A percentile compares a stretch with the other conserved stretches of the same genome.
These are phyloP conservation scores for Morella rubra DNA, from an alignment of 306 rosid genomes.

Conservation along the genomic window DNA sequence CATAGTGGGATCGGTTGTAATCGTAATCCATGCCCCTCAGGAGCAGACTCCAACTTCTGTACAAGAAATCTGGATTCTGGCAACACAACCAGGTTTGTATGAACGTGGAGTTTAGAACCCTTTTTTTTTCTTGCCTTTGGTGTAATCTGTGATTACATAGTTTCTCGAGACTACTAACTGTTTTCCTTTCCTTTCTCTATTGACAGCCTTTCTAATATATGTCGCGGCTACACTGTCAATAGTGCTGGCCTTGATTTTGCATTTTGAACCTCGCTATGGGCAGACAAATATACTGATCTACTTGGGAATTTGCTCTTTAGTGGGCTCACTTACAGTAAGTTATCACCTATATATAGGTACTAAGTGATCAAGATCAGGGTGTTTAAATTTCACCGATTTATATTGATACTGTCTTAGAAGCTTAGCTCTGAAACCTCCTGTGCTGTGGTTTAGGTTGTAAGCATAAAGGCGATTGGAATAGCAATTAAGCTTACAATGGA, in stretches of 20 bases:
- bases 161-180: conserved; percentile 9
- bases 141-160: neutral
- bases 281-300: conserved; percentile 74
- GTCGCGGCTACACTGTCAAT: conserved; percentile 56
- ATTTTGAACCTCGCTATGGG: conserved; percentile 88
- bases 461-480: conserved; percentile 95
- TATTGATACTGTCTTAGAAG: neutral
- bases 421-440: conserved; percentile 11
- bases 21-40: conserved; percentile 94
- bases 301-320: conserved; percentile 86
- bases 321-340: conserved; percentile 89
- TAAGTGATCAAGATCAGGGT: conserved; percentile 6
- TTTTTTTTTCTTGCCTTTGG: neutral
- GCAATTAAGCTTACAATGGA: conserved; percentile 88
- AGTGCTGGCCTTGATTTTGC: conserved; percentile 68
- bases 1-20: conserved; percentile 83
- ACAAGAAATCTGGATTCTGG: conserved; percentile 80
- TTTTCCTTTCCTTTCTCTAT: conserved; percentile 23
- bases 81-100: conserved; percentile 69
- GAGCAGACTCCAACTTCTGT: conserved; percentile 73
- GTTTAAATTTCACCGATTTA: neutral
- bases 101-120: conserved; percentile 8
- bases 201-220: conserved; percentile 66
- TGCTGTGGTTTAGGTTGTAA: conserved; percentile 64
- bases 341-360: neutral